phyloP scores from a whole-genome alignment of 768 basidiomycete species.

The Tulasnella sp. region DNA sequence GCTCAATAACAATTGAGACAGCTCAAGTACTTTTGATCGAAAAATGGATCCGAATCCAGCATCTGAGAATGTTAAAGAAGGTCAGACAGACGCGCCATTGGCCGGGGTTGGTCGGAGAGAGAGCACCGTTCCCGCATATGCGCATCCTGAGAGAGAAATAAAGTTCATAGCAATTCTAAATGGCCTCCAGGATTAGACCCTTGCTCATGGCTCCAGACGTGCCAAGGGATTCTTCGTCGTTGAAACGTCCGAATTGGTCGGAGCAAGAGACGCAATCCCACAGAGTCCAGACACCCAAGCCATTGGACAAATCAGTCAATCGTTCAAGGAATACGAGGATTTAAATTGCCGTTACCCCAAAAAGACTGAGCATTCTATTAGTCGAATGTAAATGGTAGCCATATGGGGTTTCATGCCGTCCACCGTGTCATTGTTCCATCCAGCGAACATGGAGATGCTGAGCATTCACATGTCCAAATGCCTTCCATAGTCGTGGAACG shows the following conservation, averaged over 20 bases:
- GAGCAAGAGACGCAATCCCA: not conserved
- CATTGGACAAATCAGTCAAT: not conserved
- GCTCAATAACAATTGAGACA: too few relatives aligned
- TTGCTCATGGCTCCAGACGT: not conserved
- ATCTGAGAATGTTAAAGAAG: not conserved
- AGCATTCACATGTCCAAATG: too few relatives aligned
- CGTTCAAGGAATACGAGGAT: not conserved
- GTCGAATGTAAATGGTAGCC: too few relatives aligned
- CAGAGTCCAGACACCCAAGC: too few relatives aligned
- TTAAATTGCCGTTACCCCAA: too few relatives aligned
- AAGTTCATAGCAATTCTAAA: not conserved
- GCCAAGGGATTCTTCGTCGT: not conserved
- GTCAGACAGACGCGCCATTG: not conserved
- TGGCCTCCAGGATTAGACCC: not conserved
- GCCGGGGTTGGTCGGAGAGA: not conserved
- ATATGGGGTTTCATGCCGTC: too few relatives aligned
- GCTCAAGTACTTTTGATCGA: too few relatives aligned
- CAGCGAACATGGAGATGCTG: too few relatives aligned
- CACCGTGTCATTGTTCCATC: too few relatives aligned
- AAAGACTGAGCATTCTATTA: too few relatives aligned
- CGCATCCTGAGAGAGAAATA: not conserved
- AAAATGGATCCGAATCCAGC: not conserved
- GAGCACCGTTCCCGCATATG: not conserved
- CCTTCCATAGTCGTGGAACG: too few relatives aligned
- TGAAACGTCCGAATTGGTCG: not conserved